Percentiles rank a stretch among this genome's conserved stretches.
Conservation (phyloP, 768 basidiomycete genomes). For the Butyriboletus loyo region DNA sequence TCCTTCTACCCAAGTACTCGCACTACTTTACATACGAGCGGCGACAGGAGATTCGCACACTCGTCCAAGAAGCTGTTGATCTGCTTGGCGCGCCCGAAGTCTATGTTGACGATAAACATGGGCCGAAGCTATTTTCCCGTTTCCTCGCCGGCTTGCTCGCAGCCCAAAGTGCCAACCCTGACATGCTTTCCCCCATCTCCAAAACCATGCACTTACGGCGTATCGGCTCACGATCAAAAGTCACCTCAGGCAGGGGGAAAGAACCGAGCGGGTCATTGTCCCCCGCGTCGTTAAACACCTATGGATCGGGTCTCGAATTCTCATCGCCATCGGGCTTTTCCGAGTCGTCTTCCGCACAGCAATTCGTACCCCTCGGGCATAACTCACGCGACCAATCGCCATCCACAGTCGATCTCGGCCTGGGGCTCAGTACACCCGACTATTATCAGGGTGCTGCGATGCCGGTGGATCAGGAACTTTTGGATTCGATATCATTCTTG, state of each 20-base stretch:
- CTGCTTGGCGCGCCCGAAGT: slow-evolving; percentile 68
- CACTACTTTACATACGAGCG: slow-evolving; percentile 55
- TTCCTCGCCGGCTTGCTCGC: slow-evolving; percentile 73
- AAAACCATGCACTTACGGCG: slow-evolving; percentile 22
- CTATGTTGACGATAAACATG: slow-evolving; percentile 77
- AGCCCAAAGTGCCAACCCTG: slow-evolving; percentile 43
- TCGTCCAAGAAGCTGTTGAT: slow-evolving; percentile 65
- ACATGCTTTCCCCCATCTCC: slow-evolving; percentile 12
- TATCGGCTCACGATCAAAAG: slow-evolving; percentile 10
- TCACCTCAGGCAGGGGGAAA: slow-evolving; percentile 8
- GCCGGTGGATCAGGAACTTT: slow-evolving; percentile 55
- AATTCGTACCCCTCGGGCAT: slow-evolving; percentile 38
- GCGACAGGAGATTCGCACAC: slow-evolving; percentile 56
- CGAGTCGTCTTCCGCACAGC: slow-evolving; percentile 38
- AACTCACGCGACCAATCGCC: slow-evolving; percentile 17
- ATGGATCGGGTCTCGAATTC: slow-evolving; percentile 11
- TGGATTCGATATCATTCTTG: slow-evolving; percentile 61
- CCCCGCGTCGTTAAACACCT: slow-evolving; percentile 1
- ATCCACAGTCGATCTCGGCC: background rate
- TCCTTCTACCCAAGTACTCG: slow-evolving; percentile 76
- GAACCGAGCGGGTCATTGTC: background rate
- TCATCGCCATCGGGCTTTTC: slow-evolving; percentile 32
- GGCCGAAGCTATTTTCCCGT: slow-evolving; percentile 74
- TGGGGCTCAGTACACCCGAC: slow-evolving; percentile 28
- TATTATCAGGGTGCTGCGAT: slow-evolving; percentile 48